A percentile compares a stretch with the other conserved stretches of the same genome.
Conservation (phyloP, 495 filamentous ascomycete species). For the Penicillium desertorum region DNA sequence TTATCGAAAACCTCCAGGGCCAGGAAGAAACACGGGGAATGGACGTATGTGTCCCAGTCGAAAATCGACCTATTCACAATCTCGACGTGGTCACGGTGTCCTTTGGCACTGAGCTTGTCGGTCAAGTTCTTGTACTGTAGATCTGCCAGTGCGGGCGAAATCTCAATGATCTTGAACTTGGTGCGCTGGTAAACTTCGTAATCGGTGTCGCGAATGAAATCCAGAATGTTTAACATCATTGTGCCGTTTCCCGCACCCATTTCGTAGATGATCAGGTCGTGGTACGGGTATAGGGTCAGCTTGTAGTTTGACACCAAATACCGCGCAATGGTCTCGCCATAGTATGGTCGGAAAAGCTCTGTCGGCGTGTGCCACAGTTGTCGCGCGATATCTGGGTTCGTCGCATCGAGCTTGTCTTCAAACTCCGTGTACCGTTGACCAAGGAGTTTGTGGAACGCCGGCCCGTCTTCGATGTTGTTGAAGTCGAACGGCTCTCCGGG, state of each 20-base stretch:
- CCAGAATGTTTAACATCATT: conserved; percentile 95
- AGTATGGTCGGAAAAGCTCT: conserved; percentile 93
- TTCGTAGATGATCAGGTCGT: conserved; percentile 97
- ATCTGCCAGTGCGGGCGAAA: conserved; percentile 73
- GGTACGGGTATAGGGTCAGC: conserved; percentile 87
- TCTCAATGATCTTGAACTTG: conserved; percentile 93
- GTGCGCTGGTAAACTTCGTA: conserved; percentile 92
- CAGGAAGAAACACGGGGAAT: conserved; percentile 93
- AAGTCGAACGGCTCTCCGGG: conserved; percentile 94
- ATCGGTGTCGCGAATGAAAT: conserved; percentile 89
- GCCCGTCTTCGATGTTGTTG: conserved; percentile 72
- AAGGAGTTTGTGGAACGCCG: conserved; percentile 73
- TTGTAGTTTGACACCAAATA: conserved; percentile 96
- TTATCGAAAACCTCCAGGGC: conserved; percentile 99
- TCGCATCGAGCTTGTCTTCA: conserved; percentile 79
- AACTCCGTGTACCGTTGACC: conserved; percentile 82
- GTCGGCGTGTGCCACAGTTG: conserved; percentile 99
- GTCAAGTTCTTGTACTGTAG: conserved; percentile 72
- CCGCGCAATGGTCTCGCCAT: conserved; percentile 92
- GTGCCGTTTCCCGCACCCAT: conserved; percentile 98
- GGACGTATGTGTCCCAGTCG: conserved; percentile 82
- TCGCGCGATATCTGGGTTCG: conserved; percentile 66
- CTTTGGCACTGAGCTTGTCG: conserved; percentile 59
- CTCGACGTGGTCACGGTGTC: conserved; percentile 83
- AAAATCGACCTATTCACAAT: conserved; percentile 95